Percentiles rank a stretch among this genome's conserved stretches.
These are phyloP conservation scores for Striga asiatica DNA, from an alignment of 257 asterid genomes.

Conservation along the genomic window DNA sequence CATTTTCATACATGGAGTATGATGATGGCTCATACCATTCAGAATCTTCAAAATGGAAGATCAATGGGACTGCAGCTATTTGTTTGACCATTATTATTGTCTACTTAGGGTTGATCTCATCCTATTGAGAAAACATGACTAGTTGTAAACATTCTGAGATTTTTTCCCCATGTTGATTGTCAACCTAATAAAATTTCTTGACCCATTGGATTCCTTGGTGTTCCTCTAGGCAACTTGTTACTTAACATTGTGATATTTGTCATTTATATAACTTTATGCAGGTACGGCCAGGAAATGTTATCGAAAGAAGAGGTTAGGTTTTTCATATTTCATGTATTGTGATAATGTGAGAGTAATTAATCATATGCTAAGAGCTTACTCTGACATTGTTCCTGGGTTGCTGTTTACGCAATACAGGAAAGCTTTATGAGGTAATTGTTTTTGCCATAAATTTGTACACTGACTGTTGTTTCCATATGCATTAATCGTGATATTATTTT, in stretches of 20 bases:
- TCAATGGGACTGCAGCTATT: not conserved
- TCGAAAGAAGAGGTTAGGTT: constrained; percentile 76
- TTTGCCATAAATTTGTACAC: not conserved
- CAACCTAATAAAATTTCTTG: not conserved
- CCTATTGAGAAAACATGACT: not conserved
- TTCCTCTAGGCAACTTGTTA: not conserved
- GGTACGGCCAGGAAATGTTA: constrained; percentile 84
- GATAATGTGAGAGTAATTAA: constrained; percentile 5
- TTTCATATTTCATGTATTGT: constrained; percentile 4
- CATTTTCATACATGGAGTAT: not conserved
- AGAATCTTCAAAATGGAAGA: not conserved
- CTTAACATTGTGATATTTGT: constrained; percentile 10
- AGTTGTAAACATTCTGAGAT: not conserved
- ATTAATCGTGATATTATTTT: not conserved
- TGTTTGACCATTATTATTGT: not conserved
- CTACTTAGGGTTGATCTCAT: not conserved
- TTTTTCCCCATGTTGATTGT: not conserved
- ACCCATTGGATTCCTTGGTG: not conserved
- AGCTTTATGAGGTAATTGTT: constrained; percentile 61
- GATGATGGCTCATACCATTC: not conserved
- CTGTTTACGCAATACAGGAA: constrained; percentile 43
- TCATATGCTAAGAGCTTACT: constrained; percentile 16
- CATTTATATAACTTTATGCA: constrained; percentile 25
- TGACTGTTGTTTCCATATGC: not conserved
- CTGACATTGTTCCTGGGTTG: constrained; percentile 22